Conservation (phyloP, 2,329 filamentous ascomycete genomes). For the Paecilomyces variotii region DNA sequence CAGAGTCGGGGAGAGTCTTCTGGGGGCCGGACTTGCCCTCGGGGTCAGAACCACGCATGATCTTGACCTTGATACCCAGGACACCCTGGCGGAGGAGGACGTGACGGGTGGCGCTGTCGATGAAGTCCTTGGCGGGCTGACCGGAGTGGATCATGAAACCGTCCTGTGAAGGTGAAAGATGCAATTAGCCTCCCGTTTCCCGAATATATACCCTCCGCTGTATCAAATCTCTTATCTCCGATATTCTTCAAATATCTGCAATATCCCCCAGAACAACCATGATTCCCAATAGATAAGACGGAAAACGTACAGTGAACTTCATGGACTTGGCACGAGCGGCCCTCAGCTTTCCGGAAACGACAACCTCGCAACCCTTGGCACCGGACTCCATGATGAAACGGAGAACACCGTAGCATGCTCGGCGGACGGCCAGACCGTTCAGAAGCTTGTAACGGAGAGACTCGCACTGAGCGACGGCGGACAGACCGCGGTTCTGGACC, state of each 20-base stretch:
- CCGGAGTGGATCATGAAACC: slow-evolving; percentile 99
- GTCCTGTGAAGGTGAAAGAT: slow-evolving; percentile 44
- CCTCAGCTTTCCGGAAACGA: slow-evolving; percentile 97
- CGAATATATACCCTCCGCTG: background rate
- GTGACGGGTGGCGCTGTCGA: slow-evolving; percentile 96
- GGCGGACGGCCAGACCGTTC: slow-evolving; percentile 96
- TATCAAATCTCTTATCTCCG: background rate
- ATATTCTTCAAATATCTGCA: background rate
- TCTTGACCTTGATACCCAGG: slow-evolving; percentile 99
- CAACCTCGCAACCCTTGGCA: slow-evolving; percentile 99
- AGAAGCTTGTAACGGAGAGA: slow-evolving; percentile 99
- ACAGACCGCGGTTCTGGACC: slow-evolving; percentile 99
- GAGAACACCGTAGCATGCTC: slow-evolving; percentile 99
- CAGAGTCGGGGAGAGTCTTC: slow-evolving; percentile 95
- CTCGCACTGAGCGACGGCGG: slow-evolving; percentile 99
- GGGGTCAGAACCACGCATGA: slow-evolving; percentile 99
- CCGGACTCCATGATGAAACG: slow-evolving; percentile 99
- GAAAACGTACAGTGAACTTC: slow-evolving; percentile 86
- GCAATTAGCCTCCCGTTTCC: background rate
- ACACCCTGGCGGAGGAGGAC: slow-evolving; percentile 99
- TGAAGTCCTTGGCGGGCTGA: slow-evolving; percentile 99
- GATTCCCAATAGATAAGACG: background rate
- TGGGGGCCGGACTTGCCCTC: slow-evolving; percentile 97
- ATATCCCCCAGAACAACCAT: background rate
- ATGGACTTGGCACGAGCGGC: slow-evolving; percentile 99